These are phyloP conservation scores for Staphylotrichum tortipilum DNA, from an alignment of 495 filamentous ascomycete species.

Conservation along the genomic window DNA sequence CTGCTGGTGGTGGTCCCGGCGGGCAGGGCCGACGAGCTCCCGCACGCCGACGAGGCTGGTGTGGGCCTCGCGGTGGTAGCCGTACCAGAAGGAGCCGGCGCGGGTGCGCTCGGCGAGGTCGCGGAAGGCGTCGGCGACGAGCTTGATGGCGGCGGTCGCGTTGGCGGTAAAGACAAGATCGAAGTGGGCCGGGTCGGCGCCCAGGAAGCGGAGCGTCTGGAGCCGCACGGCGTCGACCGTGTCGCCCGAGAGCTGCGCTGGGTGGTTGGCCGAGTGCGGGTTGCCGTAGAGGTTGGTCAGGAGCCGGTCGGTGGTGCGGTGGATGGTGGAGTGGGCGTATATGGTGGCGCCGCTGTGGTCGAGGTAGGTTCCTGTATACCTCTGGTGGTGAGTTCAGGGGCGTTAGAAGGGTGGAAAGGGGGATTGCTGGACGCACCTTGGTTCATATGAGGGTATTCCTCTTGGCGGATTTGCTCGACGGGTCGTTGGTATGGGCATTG, in stretches of 20 bases:
- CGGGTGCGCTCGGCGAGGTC: conserved; percentile 42
- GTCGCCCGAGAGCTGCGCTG: conserved; percentile 53
- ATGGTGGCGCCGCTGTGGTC: conserved; percentile 72
- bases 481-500: conserved; percentile 25
- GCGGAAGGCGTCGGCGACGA: conserved; percentile 58
- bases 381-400: neutral
- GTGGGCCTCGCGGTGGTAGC: conserved; percentile 66
- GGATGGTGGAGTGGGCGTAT: conserved; percentile 54
- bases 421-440: conserved; percentile 21
- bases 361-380: conserved; percentile 47
- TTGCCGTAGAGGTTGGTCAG: conserved; percentile 58
- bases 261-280: conserved; percentile 62
- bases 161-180: conserved; percentile 90
- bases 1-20: too few relatives aligned
- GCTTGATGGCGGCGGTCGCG: conserved; percentile 82
- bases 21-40: conserved; percentile 46
- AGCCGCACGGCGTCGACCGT: conserved; percentile 52
- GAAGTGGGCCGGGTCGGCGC: conserved; percentile 72
- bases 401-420: neutral
- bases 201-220: conserved; percentile 68
- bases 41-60: conserved; percentile 65
- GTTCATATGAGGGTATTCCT: conserved; percentile 43
- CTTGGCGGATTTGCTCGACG: conserved; percentile 34
- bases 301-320: conserved; percentile 50
- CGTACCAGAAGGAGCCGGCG: conserved; percentile 53